Evolutionary conservation across 768 basidiomycete species (phyloP), one percentile per base, ranked within the genome.

Genomic region (Russula sp.): DNA sequence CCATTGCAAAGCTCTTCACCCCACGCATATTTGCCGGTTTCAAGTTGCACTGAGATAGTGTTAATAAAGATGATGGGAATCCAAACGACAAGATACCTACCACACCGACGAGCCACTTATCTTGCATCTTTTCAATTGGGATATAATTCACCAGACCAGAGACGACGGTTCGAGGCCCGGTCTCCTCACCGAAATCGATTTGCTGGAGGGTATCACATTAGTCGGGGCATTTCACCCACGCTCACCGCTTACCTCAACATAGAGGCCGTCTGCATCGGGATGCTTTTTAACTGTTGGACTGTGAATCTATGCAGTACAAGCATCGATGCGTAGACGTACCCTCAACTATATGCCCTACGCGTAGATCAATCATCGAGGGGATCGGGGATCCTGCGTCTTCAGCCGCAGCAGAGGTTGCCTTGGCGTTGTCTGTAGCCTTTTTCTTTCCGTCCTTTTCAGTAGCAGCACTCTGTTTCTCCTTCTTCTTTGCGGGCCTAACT

Each of bases 1-100:
- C 89, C 97, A 99, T 98, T 36, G 94, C 97, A 70, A 89, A 96
- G 62, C 93, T 96, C 78, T 98, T 98, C 68, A 99, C 86, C 2
- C 97, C 97, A 61, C 96, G 86, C 96, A 99, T 98, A 67, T 80
- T 86, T 7, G 90, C 96, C 5, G 96, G 96, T 75, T 99, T 98
- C 63, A 99, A 75, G 73, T 98, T 95, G 73, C 90, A 93, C 88
- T 90, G 57, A 2, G 38, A 11, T 18, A 13, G 10, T 8, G 49
- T 34, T 32, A 62, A 34, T 51, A 22, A 51, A 54, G 50, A 54
- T 49, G 48, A 47, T n/a, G 49, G 2, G 32, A 49, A 13, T 7
- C 2, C 10, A 5, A 42, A 39, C 57, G 34, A 39, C 16, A 36
- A 2, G 51, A 2, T 2, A 73, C 84, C 36, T 73, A 93, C 93